These are phyloP conservation scores for Dissoconium aciculare DNA, from an alignment of 2,329 filamentous ascomycete genomes.

Conservation along the genomic window DNA sequence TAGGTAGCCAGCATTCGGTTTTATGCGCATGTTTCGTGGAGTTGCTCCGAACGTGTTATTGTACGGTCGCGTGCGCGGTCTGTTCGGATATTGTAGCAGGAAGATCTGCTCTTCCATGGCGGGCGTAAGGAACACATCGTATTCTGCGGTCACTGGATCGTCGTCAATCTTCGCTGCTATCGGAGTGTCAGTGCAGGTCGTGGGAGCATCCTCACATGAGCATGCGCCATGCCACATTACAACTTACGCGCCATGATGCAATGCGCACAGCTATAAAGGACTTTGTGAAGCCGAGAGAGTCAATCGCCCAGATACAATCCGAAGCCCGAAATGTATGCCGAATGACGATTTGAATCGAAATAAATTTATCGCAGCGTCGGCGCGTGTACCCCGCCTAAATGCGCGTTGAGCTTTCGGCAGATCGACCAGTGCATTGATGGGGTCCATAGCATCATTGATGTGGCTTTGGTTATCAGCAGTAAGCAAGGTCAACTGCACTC, in stretches of 20 bases:
- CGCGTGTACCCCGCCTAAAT: too few relatives aligned
- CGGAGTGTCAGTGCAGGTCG: conserved; percentile 5
- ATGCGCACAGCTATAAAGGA: too few relatives aligned
- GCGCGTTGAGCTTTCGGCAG: too few relatives aligned
- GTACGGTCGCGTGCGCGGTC: conserved; percentile 49
- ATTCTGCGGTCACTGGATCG: conserved; percentile 40
- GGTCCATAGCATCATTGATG: too few relatives aligned
- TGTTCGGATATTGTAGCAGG: conserved; percentile 81
- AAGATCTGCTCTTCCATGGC: conserved; percentile 42
- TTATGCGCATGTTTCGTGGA: conserved; percentile 65
- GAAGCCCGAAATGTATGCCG: too few relatives aligned
- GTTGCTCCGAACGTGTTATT: conserved; percentile 39
- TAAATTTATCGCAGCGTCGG: too few relatives aligned
- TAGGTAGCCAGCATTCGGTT: conserved; percentile 65
- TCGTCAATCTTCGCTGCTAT: conserved; percentile 22
- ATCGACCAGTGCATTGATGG: too few relatives aligned
- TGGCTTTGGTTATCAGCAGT: too few relatives aligned
- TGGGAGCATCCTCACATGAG: conserved; percentile 5
- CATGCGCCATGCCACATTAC: conserved; percentile 5
- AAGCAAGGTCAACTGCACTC: too few relatives aligned
- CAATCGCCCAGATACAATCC: too few relatives aligned
- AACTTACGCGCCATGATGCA: conserved; percentile 15
- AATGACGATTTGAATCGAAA: too few relatives aligned
- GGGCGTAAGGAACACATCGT: conserved; percentile 77
- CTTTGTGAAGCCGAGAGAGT: too few relatives aligned